Evolutionary conservation across 1,139 yeast genomes (phyloP), one percentile per base, ranked within the genome.

Genomic region (Taiozyma sp.): DNA sequence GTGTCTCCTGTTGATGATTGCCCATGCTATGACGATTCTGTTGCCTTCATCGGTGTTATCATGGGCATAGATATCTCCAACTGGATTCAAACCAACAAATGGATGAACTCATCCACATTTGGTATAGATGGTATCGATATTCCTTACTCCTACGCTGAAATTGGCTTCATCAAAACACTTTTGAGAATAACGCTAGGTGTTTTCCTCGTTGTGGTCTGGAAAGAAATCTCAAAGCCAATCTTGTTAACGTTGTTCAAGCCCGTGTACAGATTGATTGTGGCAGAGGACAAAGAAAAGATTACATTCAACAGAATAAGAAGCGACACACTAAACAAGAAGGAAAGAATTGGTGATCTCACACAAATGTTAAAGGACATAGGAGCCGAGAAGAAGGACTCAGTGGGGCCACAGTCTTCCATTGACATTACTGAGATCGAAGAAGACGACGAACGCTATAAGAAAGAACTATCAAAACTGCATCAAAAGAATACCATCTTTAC

Each of bases 1-100:
- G 87, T 91, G 0, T 83, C 81, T 55, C 98, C 99, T 0, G 84
- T 88, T 13, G 99, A 93, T 61, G 87, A 85, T 61, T 93, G 99
- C 65, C 99, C 99, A 0, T 93, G 99, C 65, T 91, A 86, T 66
- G 98, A 89, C 62, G 99, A 93, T 63, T 83, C 95, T 9, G 97
- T 93, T 22, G 96, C 98, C 3, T 93, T 93, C 61, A 72, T 90
- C 50, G 97, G 97, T 2, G 99, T 93, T 30, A 76, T 90, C 22
- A 74, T 85, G 47, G 98, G 98, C 0, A 61, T 84, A 29, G 89
- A 83, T 55, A 55, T 62, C 21, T 47, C 61, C 2, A 55, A 58
- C 16, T 59, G 63, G 63, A 5, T 50, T 3, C 53, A 46, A 16
- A 44, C 54, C 4, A 62, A 68, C 37, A 65, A 72, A 2, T 58